phyloP scores from a whole-genome alignment of 257 asterid species.

The Vinca minor region DNA sequence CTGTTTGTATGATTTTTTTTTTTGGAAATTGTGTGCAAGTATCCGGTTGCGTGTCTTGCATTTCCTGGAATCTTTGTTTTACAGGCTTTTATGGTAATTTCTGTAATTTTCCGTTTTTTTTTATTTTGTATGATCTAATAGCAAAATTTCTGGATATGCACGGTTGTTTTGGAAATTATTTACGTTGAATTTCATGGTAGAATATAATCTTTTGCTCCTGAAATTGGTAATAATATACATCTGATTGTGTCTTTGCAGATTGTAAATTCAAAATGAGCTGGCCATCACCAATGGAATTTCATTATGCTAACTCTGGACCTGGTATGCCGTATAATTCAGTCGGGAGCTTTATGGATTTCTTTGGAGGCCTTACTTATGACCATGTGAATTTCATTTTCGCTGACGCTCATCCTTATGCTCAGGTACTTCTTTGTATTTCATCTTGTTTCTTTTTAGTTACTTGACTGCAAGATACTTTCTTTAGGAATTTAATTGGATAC shows the following conservation, averaged over 20 bases:
- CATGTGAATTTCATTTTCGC: conserved; percentile 76
- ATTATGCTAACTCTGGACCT: conserved; percentile 46
- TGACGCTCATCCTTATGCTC: conserved; percentile 49
- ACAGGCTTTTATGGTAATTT: background rate
- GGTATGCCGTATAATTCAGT: conserved; percentile 73
- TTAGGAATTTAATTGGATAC: too few relatives aligned
- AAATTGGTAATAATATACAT: background rate
- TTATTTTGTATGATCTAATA: background rate
- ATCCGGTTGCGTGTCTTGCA: background rate
- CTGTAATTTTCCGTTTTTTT: background rate
- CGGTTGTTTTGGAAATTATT: background rate
- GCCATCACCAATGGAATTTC: conserved; percentile 60
- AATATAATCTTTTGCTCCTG: background rate
- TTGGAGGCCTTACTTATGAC: conserved; percentile 83
- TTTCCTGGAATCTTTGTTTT: background rate
- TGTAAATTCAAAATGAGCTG: conserved; percentile 39
- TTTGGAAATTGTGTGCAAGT: background rate
- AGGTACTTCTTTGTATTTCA: conserved; percentile 36
- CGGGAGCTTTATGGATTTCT: conserved; percentile 86
- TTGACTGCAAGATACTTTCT: too few relatives aligned
- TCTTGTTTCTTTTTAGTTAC: too few relatives aligned
- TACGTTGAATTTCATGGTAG: background rate
- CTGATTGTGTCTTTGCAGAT: conserved; percentile 16
- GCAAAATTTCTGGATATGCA: conserved; percentile 4
- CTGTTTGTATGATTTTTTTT: background rate